Base-by-base conservation (phyloP, 73 alveolate species). In the Paramecium tetraurelia region DNA sequence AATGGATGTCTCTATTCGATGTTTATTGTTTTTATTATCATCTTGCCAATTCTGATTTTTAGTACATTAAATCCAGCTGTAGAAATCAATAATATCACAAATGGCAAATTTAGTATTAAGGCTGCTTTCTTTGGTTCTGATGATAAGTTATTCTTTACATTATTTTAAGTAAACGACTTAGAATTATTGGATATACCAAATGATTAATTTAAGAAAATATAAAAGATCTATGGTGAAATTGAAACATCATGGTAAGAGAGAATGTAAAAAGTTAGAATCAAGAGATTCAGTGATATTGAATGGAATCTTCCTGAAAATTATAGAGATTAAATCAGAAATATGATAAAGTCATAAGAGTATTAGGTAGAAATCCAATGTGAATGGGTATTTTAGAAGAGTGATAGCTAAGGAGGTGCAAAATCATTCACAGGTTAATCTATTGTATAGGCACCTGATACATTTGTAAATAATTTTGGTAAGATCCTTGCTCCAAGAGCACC, bases 11-110 rank as follows among this genome's bases (percentile, higher is more conserved):
- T 92, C 63, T 87, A 89, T 96, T 29, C 92, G 46, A 41, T 95
- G 40, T 29, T 93, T 11, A 93, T 98, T 35, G 72, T 97, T 21
- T 46, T 92, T 33, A 92, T 97, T 33, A 95, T 98, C 35, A 85
- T 97, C 4, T 96, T 95, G 6, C 99, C 99, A 2, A 95, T 98
- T 5, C 48, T 97, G 44, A 87, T 98, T 7, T 98, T 98, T 93
- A 92, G 98, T 83, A 85, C 97, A 33, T 93, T 97, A 29, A 97
- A 97, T 85, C 99, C 99, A 5, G 97, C 98, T 21, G 96, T 97
- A 46, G 97, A 97, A 93, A 84, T 93, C 63, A 98, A 98, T 93
- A 95, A 96, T 59, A 98, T 98, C 36, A 92, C 77, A 11, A 36
- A 69, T n/a, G 94, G 94, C 9, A 59, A 71, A 31, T 76, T 88